Base-by-base conservation (phyloP, 441 rosid species). In the Populus trichocarpa region DNA sequence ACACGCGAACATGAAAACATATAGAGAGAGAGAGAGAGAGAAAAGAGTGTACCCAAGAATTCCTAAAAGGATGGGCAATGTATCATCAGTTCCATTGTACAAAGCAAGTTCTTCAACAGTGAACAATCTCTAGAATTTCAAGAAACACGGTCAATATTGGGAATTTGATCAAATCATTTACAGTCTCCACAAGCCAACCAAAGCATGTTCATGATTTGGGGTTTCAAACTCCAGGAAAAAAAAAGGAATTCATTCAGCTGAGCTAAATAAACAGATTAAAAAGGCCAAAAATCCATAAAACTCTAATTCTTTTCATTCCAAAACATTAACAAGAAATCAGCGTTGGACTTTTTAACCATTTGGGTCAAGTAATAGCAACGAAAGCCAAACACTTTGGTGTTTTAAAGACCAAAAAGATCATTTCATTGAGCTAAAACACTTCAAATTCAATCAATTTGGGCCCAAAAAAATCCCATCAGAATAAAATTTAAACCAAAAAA, bases 51-150 rank as follows among this genome's bases (percentile, higher is more conserved):
- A 93, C 99, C 99, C 99, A 67, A 95, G 90, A 83, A 93, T 93
- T 79, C 93, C 98, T 61, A 95, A 80, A 38, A 91, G 89, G 65
- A 95, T 90, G 50, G 96, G 98, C 53, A 89, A 75, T 87, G 69
- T 30, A 10, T 83, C 92, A 84, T 90, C 95, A 71, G 95, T 95
- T 81, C 96, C 97, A 77, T 95, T 93, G 83, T 90, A 84, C 84
- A 85, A 75, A 33, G 91, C 85, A 81, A 95, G 88, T 81, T 90
- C 93, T 82, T 92, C 91, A 80, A 75, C 84, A 72, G 87, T 85
- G 77, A 90, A 93, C 72, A 95, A 80, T 77, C 88, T 93, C 94
- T 88, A 70, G 73, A 22, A 79, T 36, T 28, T 53, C 36, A 80
- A 59, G 28, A 71, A 59, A 69, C 36, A 74, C 38, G 6, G 38